Base-by-base conservation (phyloP, 2,329 filamentous ascomycete genomes). In the Chaetomiaceae sp. region DNA sequence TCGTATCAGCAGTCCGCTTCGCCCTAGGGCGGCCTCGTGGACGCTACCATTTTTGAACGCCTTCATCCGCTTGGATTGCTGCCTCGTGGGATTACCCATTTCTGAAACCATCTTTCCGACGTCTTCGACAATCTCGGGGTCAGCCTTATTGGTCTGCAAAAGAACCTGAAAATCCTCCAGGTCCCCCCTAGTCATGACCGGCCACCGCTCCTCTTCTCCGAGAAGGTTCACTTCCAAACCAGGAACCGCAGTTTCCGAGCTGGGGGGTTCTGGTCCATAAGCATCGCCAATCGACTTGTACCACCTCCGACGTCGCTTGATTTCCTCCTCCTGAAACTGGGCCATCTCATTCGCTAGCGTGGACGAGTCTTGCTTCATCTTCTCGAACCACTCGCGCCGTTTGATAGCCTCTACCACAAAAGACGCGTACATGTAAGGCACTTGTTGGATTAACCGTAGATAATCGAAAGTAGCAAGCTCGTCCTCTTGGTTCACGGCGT, bases 21-120 rank as follows among this genome's bases (percentile, higher is more conserved):
- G 84, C n/a, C 90, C 90, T 56, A 96, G 79, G 2, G 82, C 83
- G n/a, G 86, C 86, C 66, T 97, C 94, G 63, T 96, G 90, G 33
- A 97, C 81, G 65, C 94, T 97, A 14, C 94, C 94, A 65, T 95
- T 94, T 67, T 96, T 96, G 75, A 99, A 97, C 5, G 90, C 90
- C 67, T 92, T 95, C 6, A 94, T 82, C 53, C 90, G 83, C 69
- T 90, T 91, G 56, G 85, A 82, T 66, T 95, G 91, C 67, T 94
- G 89, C 62, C 87, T 90, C 0, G 89, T 94, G 2, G 92, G 90
- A 51, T 80, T 82, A 66, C 85, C 85, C 13, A 97, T 76, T 49
- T 95, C 90, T 56, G 85, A 84, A 55, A 95, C 79, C 16, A 90
- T 80, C 64, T 90, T 88, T 3, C 77, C 74, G 30, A 97, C 77